Evolutionary conservation across 257 asterid species (phyloP).

Genomic region (Nyctanthes arbortristis): DNA sequence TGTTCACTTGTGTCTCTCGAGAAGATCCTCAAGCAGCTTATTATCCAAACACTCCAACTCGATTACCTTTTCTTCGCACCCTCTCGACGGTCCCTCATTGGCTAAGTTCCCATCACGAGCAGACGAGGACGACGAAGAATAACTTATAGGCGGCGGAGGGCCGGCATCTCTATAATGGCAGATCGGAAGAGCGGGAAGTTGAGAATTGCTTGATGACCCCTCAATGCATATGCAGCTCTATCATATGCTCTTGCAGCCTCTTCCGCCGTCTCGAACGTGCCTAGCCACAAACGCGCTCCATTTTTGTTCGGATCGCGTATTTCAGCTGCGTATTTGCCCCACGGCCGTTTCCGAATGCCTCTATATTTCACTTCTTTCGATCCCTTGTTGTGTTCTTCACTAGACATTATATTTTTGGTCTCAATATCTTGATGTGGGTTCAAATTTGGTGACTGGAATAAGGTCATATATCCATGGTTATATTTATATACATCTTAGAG

Average conservation of each 20-base stretch:
- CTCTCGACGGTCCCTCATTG: slow-evolving; percentile 14
- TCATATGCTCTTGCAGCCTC: slow-evolving; percentile 88
- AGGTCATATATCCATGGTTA: neutral
- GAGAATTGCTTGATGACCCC: slow-evolving; percentile 86
- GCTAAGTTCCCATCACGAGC: neutral
- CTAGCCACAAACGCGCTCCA: slow-evolving; percentile 83
- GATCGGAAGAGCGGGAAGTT: slow-evolving; percentile 82
- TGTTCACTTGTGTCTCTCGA: slow-evolving; percentile 37
- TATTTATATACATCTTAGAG: slow-evolving; percentile 10
- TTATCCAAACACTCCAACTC: slow-evolving; percentile 74
- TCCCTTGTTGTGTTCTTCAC: slow-evolving; percentile 25
- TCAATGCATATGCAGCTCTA: slow-evolving; percentile 70
- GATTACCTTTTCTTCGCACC: slow-evolving; percentile 33
- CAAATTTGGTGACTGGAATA: neutral
- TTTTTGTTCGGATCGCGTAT: slow-evolving; percentile 71
- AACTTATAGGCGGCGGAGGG: neutral
- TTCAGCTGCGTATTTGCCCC: slow-evolving; percentile 92
- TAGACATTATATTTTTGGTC: too few species aligned
- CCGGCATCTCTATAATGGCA: slow-evolving; percentile 38
- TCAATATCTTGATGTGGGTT: neutral
- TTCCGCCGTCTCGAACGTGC: slow-evolving; percentile 77
- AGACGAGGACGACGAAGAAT: slow-evolving; percentile 17
- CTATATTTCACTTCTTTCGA: slow-evolving; percentile 49
- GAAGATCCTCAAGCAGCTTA: slow-evolving; percentile 76
- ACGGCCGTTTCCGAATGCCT: slow-evolving; percentile 76